Evolutionary conservation across 2,329 filamentous ascomycete genomes (phyloP), one percentile per base, ranked within the genome.

Genomic region (Gnomoniopsis sp.): DNA sequence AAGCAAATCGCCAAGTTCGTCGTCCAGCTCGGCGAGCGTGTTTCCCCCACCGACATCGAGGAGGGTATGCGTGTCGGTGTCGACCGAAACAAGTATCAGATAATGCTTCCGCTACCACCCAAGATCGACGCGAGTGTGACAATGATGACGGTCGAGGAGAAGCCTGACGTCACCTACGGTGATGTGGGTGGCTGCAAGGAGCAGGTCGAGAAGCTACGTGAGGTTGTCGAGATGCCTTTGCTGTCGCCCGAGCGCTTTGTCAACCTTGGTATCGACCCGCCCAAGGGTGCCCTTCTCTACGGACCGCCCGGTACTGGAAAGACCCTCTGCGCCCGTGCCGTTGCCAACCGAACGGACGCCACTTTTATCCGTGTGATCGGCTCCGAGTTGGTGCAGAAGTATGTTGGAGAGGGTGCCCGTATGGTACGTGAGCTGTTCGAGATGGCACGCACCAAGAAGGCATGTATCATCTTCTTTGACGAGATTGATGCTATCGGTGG

Each of bases 141-240:
- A 43, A 99, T 99, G 95, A 99, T 99, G 95, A 98, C 95, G 53
- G 95, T 99, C 64, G 95, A 99, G 80, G 95, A 99, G 79, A 99
- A 99, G 82, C 95, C 95, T 17, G 95, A 99, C 74, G 95, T 99
- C 62, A 99, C 95, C 63, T 99, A 99, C 69, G 95, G 95, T 67
- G 95, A 99, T 79, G 93, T 99, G 44, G 95, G 95, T 77, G 95
- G 95, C 58, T 98, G 93, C 85, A 99, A 99, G 78, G 95, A 99
- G 77, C 95, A 99, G 77, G 96, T 99, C 44, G 95, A 99, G 82
- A 99, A 99, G 83, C 85, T 99, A 66, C 86, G 95, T 74, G 95
- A 99, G 77, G 95, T 99, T 55, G 95, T 99, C 58, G 95, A 99
- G 78, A 98, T 98, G 91, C 95, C 95, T 12, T 81, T 99, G 56